Evolutionary conservation across 1,139 yeast genomes (phyloP).

Genomic region (Sugiyamaella neomexicana): DNA sequence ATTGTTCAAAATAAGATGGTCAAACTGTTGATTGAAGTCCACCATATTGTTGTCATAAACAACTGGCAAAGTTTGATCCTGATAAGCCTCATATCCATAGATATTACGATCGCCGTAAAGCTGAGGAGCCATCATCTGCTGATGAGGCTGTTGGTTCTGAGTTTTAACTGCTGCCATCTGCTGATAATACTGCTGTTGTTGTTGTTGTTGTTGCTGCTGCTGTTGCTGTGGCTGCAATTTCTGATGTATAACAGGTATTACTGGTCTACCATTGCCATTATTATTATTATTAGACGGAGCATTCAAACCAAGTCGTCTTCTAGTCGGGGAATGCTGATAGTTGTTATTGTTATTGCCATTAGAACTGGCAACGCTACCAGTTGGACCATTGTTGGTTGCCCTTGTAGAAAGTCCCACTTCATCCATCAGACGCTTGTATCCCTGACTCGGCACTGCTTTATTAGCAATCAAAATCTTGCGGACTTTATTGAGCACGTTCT

Average conservation of each 20-base stretch:
- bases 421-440: slow-evolving; percentile 84
- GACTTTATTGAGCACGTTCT: slow-evolving; percentile 59
- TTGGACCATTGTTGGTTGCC: neutral
- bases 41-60: slow-evolving; percentile 2
- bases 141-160: slow-evolving; percentile 17
- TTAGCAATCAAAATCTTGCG: slow-evolving; percentile 60
- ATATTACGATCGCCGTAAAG: neutral
- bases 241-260: neutral
- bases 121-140: slow-evolving; percentile 13
- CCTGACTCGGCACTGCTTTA: slow-evolving; percentile 61
- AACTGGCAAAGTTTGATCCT: neutral
- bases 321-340: slow-evolving; percentile 11
- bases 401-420: slow-evolving; percentile 68
- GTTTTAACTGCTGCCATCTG: slow-evolving; percentile 7
- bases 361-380: neutral
- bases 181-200: slow-evolving; percentile 19
- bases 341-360: neutral
- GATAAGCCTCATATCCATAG: slow-evolving; percentile 8
- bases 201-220: slow-evolving; percentile 7
- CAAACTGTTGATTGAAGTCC: slow-evolving; percentile 23
- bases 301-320: slow-evolving; percentile 6
- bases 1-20: slow-evolving; percentile 21
- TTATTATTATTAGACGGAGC: neutral
- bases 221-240: slow-evolving; percentile 5
- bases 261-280: neutral